Percentiles rank a stretch among this genome's conserved stretches.
Evolutionary conservation across 257 asterid species (phyloP).

Genomic region (Voacanga thouarsii): DNA sequence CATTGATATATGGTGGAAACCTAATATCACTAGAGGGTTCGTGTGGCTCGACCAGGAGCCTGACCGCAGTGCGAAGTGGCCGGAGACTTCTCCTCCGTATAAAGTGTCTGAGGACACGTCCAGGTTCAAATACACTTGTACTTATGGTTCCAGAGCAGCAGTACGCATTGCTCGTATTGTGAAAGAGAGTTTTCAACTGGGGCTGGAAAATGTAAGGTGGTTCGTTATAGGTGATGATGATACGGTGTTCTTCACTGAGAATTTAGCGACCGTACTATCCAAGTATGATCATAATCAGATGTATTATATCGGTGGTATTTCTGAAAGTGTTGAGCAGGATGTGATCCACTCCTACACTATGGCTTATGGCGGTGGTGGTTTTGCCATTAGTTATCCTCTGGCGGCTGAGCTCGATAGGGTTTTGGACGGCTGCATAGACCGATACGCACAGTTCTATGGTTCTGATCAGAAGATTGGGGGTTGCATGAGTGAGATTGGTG

Average conservation of each 20-base stretch:
- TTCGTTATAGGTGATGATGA: slow-evolving; percentile 96
- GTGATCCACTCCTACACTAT: slow-evolving; percentile 55
- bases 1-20: slow-evolving; percentile 81
- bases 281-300: slow-evolving; percentile 63
- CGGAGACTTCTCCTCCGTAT: slow-evolving; percentile 48
- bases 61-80: slow-evolving; percentile 27
- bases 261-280: slow-evolving; percentile 47
- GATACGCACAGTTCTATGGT: slow-evolving; percentile 67
- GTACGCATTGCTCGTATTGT: slow-evolving; percentile 68
- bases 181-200: slow-evolving; percentile 60
- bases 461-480: slow-evolving; percentile 68
- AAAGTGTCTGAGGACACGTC: slow-evolving; percentile 52
- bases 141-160: slow-evolving; percentile 61
- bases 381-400: slow-evolving; percentile 72
- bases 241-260: slow-evolving; percentile 70
- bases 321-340: slow-evolving; percentile 92
- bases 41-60: slow-evolving; percentile 73
- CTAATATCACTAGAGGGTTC: slow-evolving; percentile 63
- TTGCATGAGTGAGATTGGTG: slow-evolving; percentile 69
- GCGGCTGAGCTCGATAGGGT: slow-evolving; percentile 62
- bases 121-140: slow-evolving; percentile 49
- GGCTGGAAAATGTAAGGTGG: slow-evolving; percentile 63
- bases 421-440: slow-evolving; percentile 72
- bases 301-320: slow-evolving; percentile 68
- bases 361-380: slow-evolving; percentile 95